These are phyloP conservation scores for Dioscorea cayenensis DNA, from an alignment of 116 monocot species.

Conservation along the genomic window DNA sequence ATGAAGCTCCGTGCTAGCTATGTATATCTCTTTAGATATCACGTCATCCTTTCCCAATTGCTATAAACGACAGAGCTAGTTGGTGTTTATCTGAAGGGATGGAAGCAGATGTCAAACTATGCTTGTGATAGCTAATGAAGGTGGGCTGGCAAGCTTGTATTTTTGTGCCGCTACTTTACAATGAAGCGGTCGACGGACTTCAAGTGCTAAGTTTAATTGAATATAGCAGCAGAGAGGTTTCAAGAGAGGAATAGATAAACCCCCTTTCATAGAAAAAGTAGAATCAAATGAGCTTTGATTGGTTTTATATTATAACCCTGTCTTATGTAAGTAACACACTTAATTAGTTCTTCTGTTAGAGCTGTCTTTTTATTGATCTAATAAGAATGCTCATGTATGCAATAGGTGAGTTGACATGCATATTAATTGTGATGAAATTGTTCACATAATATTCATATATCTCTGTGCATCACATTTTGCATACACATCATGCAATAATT, in stretches of 20 bases:
- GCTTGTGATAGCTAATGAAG: neutral
- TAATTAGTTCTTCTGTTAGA: neutral
- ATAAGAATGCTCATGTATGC: neutral
- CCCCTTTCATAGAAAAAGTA: neutral
- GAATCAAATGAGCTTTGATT: neutral
- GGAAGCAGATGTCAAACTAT: neutral
- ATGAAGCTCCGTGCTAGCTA: neutral
- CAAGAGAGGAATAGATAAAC: neutral
- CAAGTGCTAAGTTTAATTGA: slow-evolving; percentile 1
- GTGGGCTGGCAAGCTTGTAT: slow-evolving; percentile 7
- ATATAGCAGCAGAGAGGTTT: slow-evolving; percentile 4
- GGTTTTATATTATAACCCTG: neutral
- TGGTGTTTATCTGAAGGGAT: neutral
- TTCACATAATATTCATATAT: too few relatives aligned
- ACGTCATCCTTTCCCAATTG: neutral
- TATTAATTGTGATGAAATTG: too few relatives aligned
- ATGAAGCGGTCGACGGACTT: neutral
- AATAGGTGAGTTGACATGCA: too few relatives aligned
- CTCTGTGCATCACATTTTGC: too few relatives aligned
- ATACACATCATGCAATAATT: too few relatives aligned
- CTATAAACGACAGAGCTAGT: slow-evolving; percentile 2
- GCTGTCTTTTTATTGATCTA: neutral
- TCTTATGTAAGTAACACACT: neutral
- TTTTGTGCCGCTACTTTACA: neutral
- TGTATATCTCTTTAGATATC: neutral